phyloP scores from a whole-genome alignment of 1,284 basidiomycete species.

The Psilocybe mexicana region DNA sequence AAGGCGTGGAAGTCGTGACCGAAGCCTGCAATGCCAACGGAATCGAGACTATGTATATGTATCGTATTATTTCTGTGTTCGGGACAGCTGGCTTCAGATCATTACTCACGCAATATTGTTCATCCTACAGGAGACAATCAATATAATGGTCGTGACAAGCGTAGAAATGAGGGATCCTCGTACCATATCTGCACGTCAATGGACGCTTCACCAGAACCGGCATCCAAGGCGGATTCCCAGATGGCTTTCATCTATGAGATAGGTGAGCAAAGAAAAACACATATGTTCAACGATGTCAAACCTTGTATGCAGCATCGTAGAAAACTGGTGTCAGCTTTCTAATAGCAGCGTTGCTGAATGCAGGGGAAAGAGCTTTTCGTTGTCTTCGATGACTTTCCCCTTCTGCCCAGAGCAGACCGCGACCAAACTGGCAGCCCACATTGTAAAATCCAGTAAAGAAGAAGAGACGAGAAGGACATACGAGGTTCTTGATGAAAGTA shows the following conservation, averaged over 20 bases:
- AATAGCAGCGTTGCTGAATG: conserved; percentile 46
- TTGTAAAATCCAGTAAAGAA: background rate
- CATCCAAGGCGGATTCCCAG: conserved; percentile 53
- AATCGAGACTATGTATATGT: conserved; percentile 45
- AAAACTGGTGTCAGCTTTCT: conserved; percentile 43
- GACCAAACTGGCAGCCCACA: conserved; percentile 41
- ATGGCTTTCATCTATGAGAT: conserved; percentile 41
- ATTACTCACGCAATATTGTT: conserved; percentile 34
- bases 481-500: conserved; percentile 43
- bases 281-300: conserved; percentile 16
- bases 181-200: conserved; percentile 62
- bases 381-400: conserved; percentile 52
- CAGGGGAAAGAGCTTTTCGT: conserved; percentile 44
- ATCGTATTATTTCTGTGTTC: background rate
- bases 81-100: background rate
- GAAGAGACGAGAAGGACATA: conserved; percentile 21
- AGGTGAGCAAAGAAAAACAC: background rate
- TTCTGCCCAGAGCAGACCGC: conserved; percentile 50
- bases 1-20: conserved; percentile 58
- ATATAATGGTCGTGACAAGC: background rate
- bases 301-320: conserved; percentile 52
- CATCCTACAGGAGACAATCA: conserved; percentile 29
- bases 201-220: conserved; percentile 29
- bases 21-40: conserved; percentile 58
- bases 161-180: conserved; percentile 16